Percentiles rank a stretch among this genome's conserved stretches.
Evolutionary conservation across 192 early-diverging fungal species (phyloP).

Genomic region (Ambispora gerdemannii): DNA sequence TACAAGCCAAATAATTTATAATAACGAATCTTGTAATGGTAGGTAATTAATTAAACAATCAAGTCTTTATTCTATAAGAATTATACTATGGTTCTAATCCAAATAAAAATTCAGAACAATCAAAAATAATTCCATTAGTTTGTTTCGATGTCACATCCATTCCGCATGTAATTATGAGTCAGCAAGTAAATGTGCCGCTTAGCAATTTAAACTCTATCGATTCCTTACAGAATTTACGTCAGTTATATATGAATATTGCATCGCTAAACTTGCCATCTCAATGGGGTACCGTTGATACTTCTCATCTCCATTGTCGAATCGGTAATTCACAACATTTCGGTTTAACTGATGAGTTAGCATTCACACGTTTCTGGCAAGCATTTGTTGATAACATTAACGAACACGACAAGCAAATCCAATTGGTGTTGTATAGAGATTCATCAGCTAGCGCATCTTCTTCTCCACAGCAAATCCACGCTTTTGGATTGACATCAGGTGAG

Average conservation of each 20-base stretch:
- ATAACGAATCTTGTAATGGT: neutral
- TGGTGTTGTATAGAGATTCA: neutral
- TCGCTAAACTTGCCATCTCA: neutral
- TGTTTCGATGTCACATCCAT: neutral
- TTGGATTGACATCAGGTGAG: too few relatives aligned
- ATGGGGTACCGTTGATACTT: neutral
- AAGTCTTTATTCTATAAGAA: neutral
- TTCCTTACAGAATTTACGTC: slow-evolving; percentile 11
- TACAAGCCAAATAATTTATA: neutral
- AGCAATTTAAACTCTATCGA: too few relatives aligned
- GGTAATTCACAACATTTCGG: slow-evolving; percentile 7
- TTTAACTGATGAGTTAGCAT: neutral
- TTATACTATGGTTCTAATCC: neutral
- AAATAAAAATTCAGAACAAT: neutral
- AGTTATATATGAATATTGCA: slow-evolving; percentile 1
- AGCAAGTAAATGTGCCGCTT: too few relatives aligned
- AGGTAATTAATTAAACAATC: neutral
- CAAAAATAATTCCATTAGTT: neutral
- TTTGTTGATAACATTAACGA: too few relatives aligned
- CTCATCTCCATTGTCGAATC: slow-evolving; percentile 6
- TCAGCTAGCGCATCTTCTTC: neutral
- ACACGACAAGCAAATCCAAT: too few relatives aligned
- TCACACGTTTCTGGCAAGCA: slow-evolving; percentile 9
- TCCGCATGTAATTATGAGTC: neutral
- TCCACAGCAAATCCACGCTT: neutral